phyloP scores from a whole-genome alignment of 2,329 filamentous ascomycete species.

The Neofusicoccum kwambonambiense region DNA sequence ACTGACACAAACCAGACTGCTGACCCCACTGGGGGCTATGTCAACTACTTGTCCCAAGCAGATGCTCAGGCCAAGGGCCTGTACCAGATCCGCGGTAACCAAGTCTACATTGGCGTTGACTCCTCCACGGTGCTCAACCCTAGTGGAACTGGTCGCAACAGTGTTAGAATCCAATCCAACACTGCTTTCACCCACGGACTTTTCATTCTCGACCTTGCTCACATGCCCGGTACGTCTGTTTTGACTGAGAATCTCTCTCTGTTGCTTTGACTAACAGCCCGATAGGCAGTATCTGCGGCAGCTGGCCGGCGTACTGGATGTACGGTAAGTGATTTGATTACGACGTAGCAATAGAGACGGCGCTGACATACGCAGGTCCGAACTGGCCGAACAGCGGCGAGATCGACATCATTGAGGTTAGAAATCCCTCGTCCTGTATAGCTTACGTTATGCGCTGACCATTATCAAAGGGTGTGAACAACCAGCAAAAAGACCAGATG shows the following conservation, averaged over 20 bases:
- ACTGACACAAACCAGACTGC: slow-evolving; percentile 25
- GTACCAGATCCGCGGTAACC: slow-evolving; percentile 31
- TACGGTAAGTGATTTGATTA: not conserved
- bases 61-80: slow-evolving; percentile 35
- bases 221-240: slow-evolving; percentile 33
- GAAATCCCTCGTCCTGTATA: not conserved
- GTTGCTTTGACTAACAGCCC: not conserved
- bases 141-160: slow-evolving; percentile 35
- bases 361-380: slow-evolving; percentile 29
- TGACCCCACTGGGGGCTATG: slow-evolving; percentile 40
- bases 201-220: slow-evolving; percentile 41
- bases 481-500: slow-evolving; percentile 36
- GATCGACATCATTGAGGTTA: slow-evolving; percentile 27
- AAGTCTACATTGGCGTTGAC: slow-evolving; percentile 42
- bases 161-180: slow-evolving; percentile 38
- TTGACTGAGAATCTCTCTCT: too few species aligned
- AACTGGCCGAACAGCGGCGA: slow-evolving; percentile 42
- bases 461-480: slow-evolving; percentile 38
- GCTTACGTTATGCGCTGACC: slow-evolving; percentile 18
- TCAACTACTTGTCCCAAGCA: slow-evolving; percentile 35
- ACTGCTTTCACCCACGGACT: slow-evolving; percentile 36
- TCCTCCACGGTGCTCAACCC: slow-evolving; percentile 30
- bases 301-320: slow-evolving; percentile 40
- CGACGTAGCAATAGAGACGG: not conserved
- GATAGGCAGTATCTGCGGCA: slow-evolving; percentile 29